Evolutionary conservation across 495 filamentous ascomycete genomes (phyloP), one percentile per base, ranked within the genome.

Genomic region (Aspergillus taichungensis): DNA sequence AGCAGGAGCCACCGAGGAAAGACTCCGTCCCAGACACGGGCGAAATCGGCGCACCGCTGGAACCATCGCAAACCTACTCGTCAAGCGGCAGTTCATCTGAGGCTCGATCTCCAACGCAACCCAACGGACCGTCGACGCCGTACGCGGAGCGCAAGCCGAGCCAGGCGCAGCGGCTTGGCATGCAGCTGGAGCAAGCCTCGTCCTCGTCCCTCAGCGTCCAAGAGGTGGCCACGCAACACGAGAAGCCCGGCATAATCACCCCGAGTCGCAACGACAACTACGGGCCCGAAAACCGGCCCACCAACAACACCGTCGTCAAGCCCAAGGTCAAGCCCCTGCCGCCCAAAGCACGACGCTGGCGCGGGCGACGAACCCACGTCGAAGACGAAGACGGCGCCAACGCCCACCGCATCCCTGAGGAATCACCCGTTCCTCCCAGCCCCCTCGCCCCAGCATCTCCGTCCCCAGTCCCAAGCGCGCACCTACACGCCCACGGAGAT

Each of bases 211-310:
- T 87, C 40, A 88, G 84, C 56, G 80, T 95, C 13, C 69, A 84
- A 29, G 83, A 88, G 49, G 78, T 94, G 30, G 88, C 88, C 10
- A 73, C 78, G 2, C 84, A 88, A 41, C 85, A 74, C 50, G 88
- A 89, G 56, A 89, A 85, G 56, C 89, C 88, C 1, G 90, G 89
- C 2, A 78, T 94, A 34, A 78, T 89, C 55, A 90, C 88, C 13
- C 87, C 86, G 8, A 92, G 85, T 59, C 71, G 78, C 42, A 82
- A 69, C 46, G 60, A 60, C n/a, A 52, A 42, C 33, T 45, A 34
- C 14, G 29, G 34, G 30, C 28, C 28, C 11, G 43, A 42, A n/a
- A 49, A 52, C 38, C 40, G 40, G 6, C 56, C 53, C 24, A 49
- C 41, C 33, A 53, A 54, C 33, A 53, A 54, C 30, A 52, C 61